phyloP scores from a whole-genome alignment of 2,329 filamentous ascomycete species.

The Cercospora sp. region DNA sequence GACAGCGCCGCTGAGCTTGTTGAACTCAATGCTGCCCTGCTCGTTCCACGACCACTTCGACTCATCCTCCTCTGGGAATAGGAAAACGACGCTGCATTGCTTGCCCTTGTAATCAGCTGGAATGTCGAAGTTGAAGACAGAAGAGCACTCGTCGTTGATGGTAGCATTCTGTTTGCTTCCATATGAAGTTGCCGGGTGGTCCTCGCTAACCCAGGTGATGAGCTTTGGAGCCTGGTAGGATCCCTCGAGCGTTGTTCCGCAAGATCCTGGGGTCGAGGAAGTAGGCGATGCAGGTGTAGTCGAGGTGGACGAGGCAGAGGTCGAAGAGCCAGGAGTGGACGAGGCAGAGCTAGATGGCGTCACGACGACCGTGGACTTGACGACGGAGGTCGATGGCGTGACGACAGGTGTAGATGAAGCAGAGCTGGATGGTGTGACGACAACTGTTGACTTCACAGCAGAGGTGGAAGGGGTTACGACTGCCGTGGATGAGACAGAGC shows the following conservation, averaged over 20 bases:
- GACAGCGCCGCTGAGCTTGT: conserved; percentile 50
- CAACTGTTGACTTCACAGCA: conserved; percentile 1
- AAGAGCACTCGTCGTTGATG: conserved; percentile 56
- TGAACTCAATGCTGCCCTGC: conserved; percentile 27
- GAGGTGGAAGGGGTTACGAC: not conserved
- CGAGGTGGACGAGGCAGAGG: conserved; percentile 6
- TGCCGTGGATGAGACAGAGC: not conserved
- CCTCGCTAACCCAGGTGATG: conserved; percentile 61
- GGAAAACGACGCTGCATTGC: conserved; percentile 65
- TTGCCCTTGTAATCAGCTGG: conserved; percentile 55
- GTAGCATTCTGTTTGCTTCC: conserved; percentile 60
- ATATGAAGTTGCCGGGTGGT: conserved; percentile 53
- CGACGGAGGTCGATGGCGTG: not conserved
- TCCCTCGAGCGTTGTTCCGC: conserved; percentile 37
- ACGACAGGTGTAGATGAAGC: not conserved
- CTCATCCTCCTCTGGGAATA: conserved; percentile 60
- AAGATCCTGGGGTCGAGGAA: conserved; percentile 20
- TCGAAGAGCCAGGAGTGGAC: too few species aligned
- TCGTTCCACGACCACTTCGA: conserved; percentile 55
- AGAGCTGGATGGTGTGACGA: conserved; percentile 3
- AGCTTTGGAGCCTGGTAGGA: conserved; percentile 59
- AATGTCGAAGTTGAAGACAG: conserved; percentile 71
- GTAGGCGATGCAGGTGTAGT: conserved; percentile 18
- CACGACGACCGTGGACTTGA: not conserved
- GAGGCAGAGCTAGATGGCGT: not conserved